Percentiles rank a stretch among this genome's conserved stretches.
Evolutionary conservation across 768 basidiomycete species (phyloP).

Genomic region (Russula sp.): DNA sequence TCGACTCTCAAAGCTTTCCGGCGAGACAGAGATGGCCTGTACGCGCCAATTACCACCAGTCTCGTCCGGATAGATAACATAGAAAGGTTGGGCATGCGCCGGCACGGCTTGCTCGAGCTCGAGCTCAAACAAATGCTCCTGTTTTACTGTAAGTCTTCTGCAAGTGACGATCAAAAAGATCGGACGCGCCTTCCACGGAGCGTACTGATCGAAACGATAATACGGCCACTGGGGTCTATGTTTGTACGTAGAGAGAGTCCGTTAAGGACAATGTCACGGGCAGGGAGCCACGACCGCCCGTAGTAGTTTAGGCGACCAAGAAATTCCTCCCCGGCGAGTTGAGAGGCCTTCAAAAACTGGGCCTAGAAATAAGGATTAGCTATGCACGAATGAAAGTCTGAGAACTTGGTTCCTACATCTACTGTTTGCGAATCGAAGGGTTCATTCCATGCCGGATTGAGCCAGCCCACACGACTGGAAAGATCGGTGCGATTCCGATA

Average conservation of each 20-base stretch:
- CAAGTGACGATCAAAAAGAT: neutral
- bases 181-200: constrained; percentile 78
- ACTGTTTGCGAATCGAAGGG: constrained; percentile 56
- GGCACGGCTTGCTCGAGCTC: constrained; percentile 57
- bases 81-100: constrained; percentile 58
- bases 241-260: constrained; percentile 54
- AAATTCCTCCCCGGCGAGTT: constrained; percentile 84
- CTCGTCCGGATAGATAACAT: constrained; percentile 90
- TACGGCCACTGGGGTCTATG: constrained; percentile 68
- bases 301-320: constrained; percentile 75
- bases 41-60: constrained; percentile 75
- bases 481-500: constrained; percentile 84
- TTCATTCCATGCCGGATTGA: constrained; percentile 96
- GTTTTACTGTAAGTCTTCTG: constrained; percentile 19
- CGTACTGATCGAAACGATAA: constrained; percentile 79
- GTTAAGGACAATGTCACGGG: constrained; percentile 70
- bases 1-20: constrained; percentile 85
- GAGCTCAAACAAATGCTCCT: constrained; percentile 90
- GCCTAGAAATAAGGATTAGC: constrained; percentile 41
- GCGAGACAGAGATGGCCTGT: constrained; percentile 81
- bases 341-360: constrained; percentile 76
- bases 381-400: constrained; percentile 3
- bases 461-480: constrained; percentile 71
- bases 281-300: constrained; percentile 88
- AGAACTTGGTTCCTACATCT: constrained; percentile 56